Evolutionary conservation across 192 early-diverging fungal species (phyloP), one percentile per base, ranked within the genome.

Genomic region (Phlyctochytrium arcticum): DNA sequence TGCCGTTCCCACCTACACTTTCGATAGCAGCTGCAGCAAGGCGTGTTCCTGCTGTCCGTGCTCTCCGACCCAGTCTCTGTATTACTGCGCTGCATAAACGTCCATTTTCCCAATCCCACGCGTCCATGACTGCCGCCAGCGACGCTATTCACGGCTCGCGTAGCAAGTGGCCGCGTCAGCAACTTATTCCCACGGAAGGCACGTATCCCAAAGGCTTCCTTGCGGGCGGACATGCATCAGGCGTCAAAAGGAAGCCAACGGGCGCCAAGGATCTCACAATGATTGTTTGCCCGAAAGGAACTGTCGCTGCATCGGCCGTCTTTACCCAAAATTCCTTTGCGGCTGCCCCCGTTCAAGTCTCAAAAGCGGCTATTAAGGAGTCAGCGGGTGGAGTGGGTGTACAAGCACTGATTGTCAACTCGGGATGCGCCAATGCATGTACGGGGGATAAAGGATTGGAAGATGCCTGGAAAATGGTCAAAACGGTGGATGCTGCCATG

Each of bases 381-480:
- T n/a, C n/a, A n/a, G 31, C 8, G 30, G 71, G 39, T 71, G 73
- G 37, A n/a, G n/a, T n/a, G n/a, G 77, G 78, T 3, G 59, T 85
- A 17, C 67, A 67, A 17, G 74, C 71, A 2, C 75, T 94, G 3
- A 79, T 95, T 5, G 83, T 87, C 23, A 96, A 98, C 71, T 90
- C 92, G 10, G 93, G 94, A 0, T 95, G 92, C 72, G 96, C 96
- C 17, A 98, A 98, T 68, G 96, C 96, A 1, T 94, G 94, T 15
- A 98, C 96, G 0, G 96, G 96, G 6, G 78, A 85, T 0, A 70
- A 87, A 65, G 96, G 96, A 4, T 60, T 94, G 3, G 71, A 75
- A 31, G 86, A 98, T 64, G 94, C 96, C 0, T 77, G 74, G 69
- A 63, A 65, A 17, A 92, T 94, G 88, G 64, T 72, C 10, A 68